These are phyloP conservation scores for Dipodascopsis uninucleata DNA, from an alignment of 805 yeast genomes.

Conservation along the genomic window DNA sequence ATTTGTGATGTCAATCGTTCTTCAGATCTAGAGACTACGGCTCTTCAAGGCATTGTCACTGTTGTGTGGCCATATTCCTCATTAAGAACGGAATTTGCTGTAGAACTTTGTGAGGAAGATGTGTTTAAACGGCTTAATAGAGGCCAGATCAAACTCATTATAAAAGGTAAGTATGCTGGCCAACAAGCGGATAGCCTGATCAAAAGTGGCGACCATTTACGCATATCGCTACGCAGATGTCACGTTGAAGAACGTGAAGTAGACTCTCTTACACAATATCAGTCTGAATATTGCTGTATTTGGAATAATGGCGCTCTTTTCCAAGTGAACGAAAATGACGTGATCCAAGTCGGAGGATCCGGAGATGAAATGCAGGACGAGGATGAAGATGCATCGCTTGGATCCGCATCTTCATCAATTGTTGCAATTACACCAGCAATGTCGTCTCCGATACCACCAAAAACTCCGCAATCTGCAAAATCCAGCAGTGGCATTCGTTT, in stretches of 20 bases:
- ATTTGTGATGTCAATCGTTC: constrained; percentile 1
- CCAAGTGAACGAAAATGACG: constrained; percentile 7
- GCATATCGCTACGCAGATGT: constrained; percentile 12
- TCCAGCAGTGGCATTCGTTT: too few relatives aligned
- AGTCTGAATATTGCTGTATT: constrained; percentile 16
- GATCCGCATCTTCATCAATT: not conserved
- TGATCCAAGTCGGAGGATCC: too few relatives aligned
- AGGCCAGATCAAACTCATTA: constrained; percentile 22
- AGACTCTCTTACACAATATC: constrained; percentile 3
- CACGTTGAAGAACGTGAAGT: not conserved
- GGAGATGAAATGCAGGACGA: too few relatives aligned
- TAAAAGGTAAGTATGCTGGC: constrained; percentile 10
- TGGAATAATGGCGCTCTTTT: constrained; percentile 11
- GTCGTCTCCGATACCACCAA: not conserved
- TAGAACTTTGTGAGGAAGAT: constrained; percentile 16
- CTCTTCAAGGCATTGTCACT: constrained; percentile 14
- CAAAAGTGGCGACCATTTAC: constrained; percentile 8
- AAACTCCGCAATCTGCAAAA: not conserved
- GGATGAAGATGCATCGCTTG: too few relatives aligned
- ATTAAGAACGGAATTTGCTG: constrained; percentile 4
- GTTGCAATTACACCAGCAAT: not conserved
- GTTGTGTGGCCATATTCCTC: constrained; percentile 26
- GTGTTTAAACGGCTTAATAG: constrained; percentile 6
- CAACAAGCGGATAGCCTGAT: constrained; percentile 6
- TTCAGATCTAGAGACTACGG: too few relatives aligned